phyloP scores from a whole-genome alignment of 345 rosid species.

The Durio zibethinus region DNA sequence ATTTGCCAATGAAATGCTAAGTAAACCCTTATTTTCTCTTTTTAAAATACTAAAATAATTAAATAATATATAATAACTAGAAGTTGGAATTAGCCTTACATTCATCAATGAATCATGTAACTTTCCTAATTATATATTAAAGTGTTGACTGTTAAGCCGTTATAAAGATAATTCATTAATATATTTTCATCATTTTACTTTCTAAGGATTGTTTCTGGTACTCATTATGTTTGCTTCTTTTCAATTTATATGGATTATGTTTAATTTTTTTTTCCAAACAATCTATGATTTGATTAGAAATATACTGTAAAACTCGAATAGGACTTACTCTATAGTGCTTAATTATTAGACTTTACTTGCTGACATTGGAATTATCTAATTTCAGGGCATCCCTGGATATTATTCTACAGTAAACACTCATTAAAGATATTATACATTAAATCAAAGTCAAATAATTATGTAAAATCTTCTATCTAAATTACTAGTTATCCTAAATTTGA shows the following conservation, averaged over 20 bases:
- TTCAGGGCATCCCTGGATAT: conserved; percentile 92
- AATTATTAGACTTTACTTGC: background rate
- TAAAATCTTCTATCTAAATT: conserved; percentile 22
- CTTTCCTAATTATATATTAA: background rate
- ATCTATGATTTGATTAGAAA: background rate
- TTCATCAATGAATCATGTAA: background rate
- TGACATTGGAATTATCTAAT: background rate
- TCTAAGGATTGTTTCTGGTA: background rate
- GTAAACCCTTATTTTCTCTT: conserved; percentile 40
- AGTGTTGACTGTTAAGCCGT: background rate
- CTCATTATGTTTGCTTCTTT: background rate
- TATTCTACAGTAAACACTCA: conserved; percentile 74
- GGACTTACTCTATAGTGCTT: background rate
- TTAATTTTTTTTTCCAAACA: background rate
- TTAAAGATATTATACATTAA: conserved; percentile 56
- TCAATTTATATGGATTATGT: background rate
- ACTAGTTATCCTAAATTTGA: conserved; percentile 20
- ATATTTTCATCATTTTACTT: background rate
- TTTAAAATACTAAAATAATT: background rate
- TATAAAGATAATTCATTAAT: background rate
- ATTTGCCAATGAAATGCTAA: conserved; percentile 84
- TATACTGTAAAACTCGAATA: background rate
- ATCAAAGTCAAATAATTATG: conserved; percentile 62
- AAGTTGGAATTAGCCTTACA: background rate
- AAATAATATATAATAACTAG: background rate